These are phyloP conservation scores for Schizophyllum commune DNA, from an alignment of 1,284 basidiomycete species.

Conservation along the genomic window DNA sequence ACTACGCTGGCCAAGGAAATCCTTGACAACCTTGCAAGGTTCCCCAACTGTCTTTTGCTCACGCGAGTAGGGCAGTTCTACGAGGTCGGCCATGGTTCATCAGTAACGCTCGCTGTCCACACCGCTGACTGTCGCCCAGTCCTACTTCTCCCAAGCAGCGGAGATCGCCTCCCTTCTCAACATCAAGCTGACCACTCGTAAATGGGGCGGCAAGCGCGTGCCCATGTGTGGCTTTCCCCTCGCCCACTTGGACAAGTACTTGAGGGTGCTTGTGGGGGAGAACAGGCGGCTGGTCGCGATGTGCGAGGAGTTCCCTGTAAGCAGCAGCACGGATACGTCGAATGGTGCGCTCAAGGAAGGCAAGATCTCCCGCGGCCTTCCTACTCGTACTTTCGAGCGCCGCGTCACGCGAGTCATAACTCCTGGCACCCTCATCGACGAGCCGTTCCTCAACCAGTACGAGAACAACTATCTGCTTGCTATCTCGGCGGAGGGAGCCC, in stretches of 20 bases:
- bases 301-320: conserved; percentile 79
- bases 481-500: conserved; percentile 28
- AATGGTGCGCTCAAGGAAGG: conserved; percentile 26
- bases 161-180: conserved; percentile 71
- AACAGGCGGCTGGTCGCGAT: conserved; percentile 81
- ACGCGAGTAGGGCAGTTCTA: conserved; percentile 94
- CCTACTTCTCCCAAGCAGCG: conserved; percentile 87
- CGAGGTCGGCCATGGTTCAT: conserved; percentile 49
- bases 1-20: conserved; percentile 64
- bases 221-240: conserved; percentile 89
- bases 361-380: neutral
- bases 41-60: conserved; percentile 83
- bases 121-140: conserved; percentile 44
- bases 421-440: conserved; percentile 88
- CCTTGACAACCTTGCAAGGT: conserved; percentile 61
- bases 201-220: conserved; percentile 62
- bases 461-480: conserved; percentile 88
- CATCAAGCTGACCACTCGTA: conserved; percentile 73
- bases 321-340: conserved; percentile 20
- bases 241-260: conserved; percentile 77
- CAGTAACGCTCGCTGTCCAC: neutral
- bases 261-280: conserved; percentile 80
- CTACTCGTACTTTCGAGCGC: conserved; percentile 45
- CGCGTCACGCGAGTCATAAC: conserved; percentile 83
- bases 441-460: conserved; percentile 75